Evolutionary conservation across 345 rosid species (phyloP), one percentile per base, ranked within the genome.

Genomic region (Populus nigra): DNA sequence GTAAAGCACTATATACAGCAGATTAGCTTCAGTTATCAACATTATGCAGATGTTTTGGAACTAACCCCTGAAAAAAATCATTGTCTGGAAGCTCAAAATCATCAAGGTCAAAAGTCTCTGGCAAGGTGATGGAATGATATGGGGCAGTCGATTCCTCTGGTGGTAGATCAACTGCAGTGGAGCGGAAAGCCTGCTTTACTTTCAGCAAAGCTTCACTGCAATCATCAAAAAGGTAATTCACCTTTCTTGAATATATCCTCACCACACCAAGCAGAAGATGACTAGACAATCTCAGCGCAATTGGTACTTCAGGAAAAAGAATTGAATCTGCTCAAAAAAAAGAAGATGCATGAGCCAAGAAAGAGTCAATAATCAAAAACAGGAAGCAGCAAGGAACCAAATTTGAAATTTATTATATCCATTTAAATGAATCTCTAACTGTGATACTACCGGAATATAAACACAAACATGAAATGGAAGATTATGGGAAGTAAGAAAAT

Each of bases 101-200:
- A 86, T 94, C 99, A 83, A 96, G 99, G 88, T 96, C 99, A 88
- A 96, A 96, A 41, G 99, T 96, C 92, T 96, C 99, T 3, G 99
- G 99, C 89, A 96, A 88, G 39, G 99, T 96, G 76, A 96, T 96
- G 6, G 99, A 94, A 84, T 94, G 97, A 84, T 94, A 96, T 2
- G 99, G 99, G 62, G 99, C 98, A 73, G 95, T 92, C 5, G 99
- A 94, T 85, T 96, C 98, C 84, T 96, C 99, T 22, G 98, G 98
- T 1, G 98, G 98, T 75, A 96, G 84, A 89, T 96, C 99, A 86
- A 96, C 99, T 10, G 96, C 97, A 80, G 94, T 86, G 77, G 99
- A 94, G 79, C 98, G 98, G 82, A 96, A 96, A 80, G 99, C 99
- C 86, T 96, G 99, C 89, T 94, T 96, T 79, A 96, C 79, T 90